Percentiles rank a stretch among this genome's conserved stretches.
These are phyloP conservation scores for Podaxis mareebaensis DNA, from an alignment of 768 basidiomycete species.

Conservation along the genomic window DNA sequence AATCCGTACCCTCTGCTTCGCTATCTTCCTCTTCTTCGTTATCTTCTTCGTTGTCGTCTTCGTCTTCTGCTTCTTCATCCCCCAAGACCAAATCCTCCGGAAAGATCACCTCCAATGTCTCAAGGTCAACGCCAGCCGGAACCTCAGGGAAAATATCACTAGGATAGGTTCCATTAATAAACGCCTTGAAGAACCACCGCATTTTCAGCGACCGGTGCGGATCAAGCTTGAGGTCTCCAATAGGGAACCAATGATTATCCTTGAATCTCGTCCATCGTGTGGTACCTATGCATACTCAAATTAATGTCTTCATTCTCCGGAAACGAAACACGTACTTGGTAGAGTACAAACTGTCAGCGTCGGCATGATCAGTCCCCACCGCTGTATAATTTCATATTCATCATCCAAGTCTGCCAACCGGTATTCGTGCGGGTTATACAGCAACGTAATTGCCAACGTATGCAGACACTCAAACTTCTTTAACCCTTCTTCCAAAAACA, in stretches of 20 bases:
- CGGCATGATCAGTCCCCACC: slow-evolving; percentile 8
- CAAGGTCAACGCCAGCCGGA: background rate
- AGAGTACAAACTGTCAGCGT: slow-evolving; percentile 4
- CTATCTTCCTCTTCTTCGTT: background rate
- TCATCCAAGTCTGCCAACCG: background rate
- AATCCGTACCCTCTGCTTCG: background rate
- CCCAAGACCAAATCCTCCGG: background rate
- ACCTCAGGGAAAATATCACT: background rate
- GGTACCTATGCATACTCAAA: background rate
- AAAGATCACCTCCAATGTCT: background rate
- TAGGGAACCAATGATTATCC: slow-evolving; percentile 10
- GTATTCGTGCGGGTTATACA: slow-evolving; percentile 3
- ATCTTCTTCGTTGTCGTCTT: background rate
- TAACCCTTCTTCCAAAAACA: background rate
- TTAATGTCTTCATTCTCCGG: background rate
- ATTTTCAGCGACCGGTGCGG: background rate
- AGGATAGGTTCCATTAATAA: slow-evolving; percentile 6
- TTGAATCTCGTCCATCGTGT: slow-evolving; percentile 4
- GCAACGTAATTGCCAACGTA: background rate
- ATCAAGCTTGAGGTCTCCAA: background rate
- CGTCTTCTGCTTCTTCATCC: background rate
- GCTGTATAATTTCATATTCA: background rate
- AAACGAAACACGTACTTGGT: slow-evolving; percentile 8
- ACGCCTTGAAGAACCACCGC: slow-evolving; percentile 10
- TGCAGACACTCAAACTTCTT: slow-evolving; percentile 8